Percentiles rank a stretch among this genome's conserved stretches.
phyloP scores from a whole-genome alignment of 805 yeast species.

The Allodekkera sacchari region DNA sequence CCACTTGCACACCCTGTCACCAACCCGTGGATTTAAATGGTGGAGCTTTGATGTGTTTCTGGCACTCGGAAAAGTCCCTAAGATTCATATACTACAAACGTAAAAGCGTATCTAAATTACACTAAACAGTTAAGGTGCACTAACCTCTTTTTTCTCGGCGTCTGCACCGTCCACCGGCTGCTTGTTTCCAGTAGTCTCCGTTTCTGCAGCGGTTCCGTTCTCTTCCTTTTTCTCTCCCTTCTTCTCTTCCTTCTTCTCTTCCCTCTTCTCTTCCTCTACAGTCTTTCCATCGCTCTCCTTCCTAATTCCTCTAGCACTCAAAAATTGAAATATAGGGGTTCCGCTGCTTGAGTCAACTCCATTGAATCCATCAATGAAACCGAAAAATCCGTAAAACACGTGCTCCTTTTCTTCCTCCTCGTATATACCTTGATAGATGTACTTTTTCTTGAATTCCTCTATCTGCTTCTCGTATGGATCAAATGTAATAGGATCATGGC shows the following conservation, averaged over 20 bases:
- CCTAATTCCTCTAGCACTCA: conserved; percentile 40
- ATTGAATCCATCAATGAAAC: conserved; percentile 77
- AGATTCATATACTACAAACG: too few relatives aligned
- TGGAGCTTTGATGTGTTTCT: too few relatives aligned
- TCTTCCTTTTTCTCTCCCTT: conserved; percentile 1
- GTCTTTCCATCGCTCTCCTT: conserved; percentile 20
- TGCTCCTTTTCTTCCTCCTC: conserved; percentile 84
- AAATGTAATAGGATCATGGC: conserved; percentile 70
- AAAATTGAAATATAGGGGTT: conserved; percentile 53
- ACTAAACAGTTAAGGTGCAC: too few relatives aligned
- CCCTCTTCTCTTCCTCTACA: conserved; percentile 1
- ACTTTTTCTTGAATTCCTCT: conserved; percentile 78
- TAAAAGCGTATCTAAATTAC: too few relatives aligned
- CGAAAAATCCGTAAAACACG: conserved; percentile 83
- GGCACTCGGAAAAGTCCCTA: too few relatives aligned
- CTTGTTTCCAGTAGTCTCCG: not conserved
- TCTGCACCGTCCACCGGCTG: too few relatives aligned
- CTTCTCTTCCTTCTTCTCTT: conserved; percentile 3
- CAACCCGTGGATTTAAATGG: too few relatives aligned
- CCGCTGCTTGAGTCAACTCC: conserved; percentile 39
- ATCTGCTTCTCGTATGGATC: conserved; percentile 57
- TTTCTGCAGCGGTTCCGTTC: not conserved
- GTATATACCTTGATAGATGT: conserved; percentile 87
- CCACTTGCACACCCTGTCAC: too few relatives aligned
- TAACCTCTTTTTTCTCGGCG: too few relatives aligned